These are phyloP conservation scores for Catharanthus roseus DNA, from an alignment of 257 asterid species.

Conservation along the genomic window DNA sequence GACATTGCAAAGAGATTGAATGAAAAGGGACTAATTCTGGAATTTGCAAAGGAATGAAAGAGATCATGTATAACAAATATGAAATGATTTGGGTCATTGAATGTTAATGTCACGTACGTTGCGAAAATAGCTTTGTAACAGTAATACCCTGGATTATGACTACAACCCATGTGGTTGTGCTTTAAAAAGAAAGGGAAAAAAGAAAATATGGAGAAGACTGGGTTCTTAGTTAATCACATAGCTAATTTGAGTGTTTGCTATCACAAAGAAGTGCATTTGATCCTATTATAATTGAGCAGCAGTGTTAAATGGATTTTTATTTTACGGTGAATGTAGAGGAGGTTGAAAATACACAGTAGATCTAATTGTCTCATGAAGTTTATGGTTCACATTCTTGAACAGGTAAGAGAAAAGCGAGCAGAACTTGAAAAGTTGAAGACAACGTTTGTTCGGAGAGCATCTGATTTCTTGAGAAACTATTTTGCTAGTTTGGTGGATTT, in stretches of 20 bases:
- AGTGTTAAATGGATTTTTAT: not conserved
- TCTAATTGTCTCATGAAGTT: slow-evolving; percentile 12
- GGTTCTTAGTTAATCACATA: not conserved
- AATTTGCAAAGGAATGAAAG: not conserved
- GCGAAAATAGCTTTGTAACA: not conserved
- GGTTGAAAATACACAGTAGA: not conserved
- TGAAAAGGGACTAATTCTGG: not conserved
- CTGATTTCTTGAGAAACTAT: slow-evolving; percentile 81
- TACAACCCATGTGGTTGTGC: not conserved
- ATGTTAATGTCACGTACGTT: not conserved
- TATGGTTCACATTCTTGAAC: slow-evolving; percentile 26
- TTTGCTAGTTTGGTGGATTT: slow-evolving; percentile 95
- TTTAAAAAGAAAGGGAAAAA: not conserved
- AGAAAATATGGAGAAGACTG: not conserved
- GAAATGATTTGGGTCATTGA: not conserved
- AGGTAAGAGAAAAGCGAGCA: slow-evolving; percentile 88
- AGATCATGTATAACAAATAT: not conserved
- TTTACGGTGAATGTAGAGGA: not conserved
- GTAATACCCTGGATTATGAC: not conserved
- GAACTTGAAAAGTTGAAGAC: slow-evolving; percentile 72
- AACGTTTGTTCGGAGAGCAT: slow-evolving; percentile 80
- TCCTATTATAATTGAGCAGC: not conserved
- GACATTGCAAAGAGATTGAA: not conserved
- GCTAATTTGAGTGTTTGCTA: not conserved
- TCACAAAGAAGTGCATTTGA: not conserved